Evolutionary conservation across 495 filamentous ascomycete genomes (phyloP).

Genomic region (Margaritispora aquatica): DNA sequence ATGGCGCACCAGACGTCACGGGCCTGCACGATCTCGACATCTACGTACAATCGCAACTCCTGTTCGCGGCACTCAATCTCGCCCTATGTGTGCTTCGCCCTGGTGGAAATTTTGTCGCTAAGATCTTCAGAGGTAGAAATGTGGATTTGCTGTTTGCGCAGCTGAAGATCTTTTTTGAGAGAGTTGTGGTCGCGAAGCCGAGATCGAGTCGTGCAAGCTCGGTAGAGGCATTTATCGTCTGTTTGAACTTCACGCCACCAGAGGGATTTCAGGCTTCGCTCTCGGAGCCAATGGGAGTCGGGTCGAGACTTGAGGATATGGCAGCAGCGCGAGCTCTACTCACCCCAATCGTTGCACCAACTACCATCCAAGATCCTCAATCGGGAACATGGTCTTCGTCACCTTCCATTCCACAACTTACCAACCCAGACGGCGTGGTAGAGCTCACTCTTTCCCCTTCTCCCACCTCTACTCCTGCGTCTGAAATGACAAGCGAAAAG

Average conservation of each 20-base stretch:
- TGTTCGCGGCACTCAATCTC: constrained; percentile 89
- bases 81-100: constrained; percentile 85
- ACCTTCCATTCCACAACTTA: constrained; percentile 4
- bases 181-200: constrained; percentile 87
- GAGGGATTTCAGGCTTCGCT: constrained; percentile 58
- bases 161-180: constrained; percentile 80
- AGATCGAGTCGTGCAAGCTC: constrained; percentile 88
- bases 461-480: neutral
- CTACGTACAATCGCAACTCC: constrained; percentile 91
- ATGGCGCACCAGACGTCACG: constrained; percentile 94
- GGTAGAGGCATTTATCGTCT: constrained; percentile 94
- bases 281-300: constrained; percentile 58
- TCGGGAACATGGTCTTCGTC: constrained; percentile 35
- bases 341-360: constrained; percentile 31
- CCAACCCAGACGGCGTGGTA: constrained; percentile 50
- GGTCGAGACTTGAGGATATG: constrained; percentile 41
- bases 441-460: constrained; percentile 43
- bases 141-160: constrained; percentile 91
- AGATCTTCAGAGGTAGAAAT: constrained; percentile 92
- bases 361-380: constrained; percentile 31
- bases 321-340: constrained; percentile 29
- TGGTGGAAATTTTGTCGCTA: constrained; percentile 93
- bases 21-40: constrained; percentile 96
- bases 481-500: neutral
- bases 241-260: constrained; percentile 71